Percentiles rank a stretch among this genome's conserved stretches.
Evolutionary conservation across 2,329 filamentous ascomycete species (phyloP).

Genomic region (Ophiostoma populinum): DNA sequence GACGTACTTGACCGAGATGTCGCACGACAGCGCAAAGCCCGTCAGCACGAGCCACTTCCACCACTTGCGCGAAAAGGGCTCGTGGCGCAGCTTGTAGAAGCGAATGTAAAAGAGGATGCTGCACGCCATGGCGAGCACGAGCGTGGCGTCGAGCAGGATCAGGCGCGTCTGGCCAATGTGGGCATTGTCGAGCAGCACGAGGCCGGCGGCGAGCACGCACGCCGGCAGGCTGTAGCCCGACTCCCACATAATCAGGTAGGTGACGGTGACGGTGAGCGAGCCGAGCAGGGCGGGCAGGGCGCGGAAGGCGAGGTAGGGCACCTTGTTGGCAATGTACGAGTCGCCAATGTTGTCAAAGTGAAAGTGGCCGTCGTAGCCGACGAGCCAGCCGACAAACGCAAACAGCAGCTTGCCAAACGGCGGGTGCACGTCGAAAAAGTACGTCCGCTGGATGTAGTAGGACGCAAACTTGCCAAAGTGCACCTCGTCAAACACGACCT

Average conservation of each 20-base stretch:
- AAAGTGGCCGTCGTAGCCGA: conserved; percentile 93
- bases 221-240: conserved; percentile 93
- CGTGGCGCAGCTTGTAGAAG: conserved; percentile 90
- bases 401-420: conserved; percentile 97
- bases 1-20: conserved; percentile 97
- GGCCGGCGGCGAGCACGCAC: conserved; percentile 66
- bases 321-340: conserved; percentile 91
- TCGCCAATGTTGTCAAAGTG: conserved; percentile 99
- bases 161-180: conserved; percentile 92
- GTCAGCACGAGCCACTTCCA: conserved; percentile 99
- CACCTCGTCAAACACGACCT: conserved; percentile 97
- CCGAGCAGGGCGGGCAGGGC: conserved; percentile 84
- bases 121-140: conserved; percentile 91
- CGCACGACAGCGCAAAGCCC: conserved; percentile 85
- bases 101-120: conserved; percentile 88
- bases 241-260: conserved; percentile 99
- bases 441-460: conserved; percentile 85
- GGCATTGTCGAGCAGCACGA: conserved; percentile 91
- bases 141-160: conserved; percentile 84
- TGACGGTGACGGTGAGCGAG: conserved; percentile 80
- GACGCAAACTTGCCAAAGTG: conserved; percentile 92
- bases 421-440: conserved; percentile 99
- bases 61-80: conserved; percentile 87
- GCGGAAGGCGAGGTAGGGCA: conserved; percentile 92
- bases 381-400: conserved; percentile 90